Base-by-base conservation (phyloP, 345 rosid genomes). In the Aquilaria sinensis region DNA sequence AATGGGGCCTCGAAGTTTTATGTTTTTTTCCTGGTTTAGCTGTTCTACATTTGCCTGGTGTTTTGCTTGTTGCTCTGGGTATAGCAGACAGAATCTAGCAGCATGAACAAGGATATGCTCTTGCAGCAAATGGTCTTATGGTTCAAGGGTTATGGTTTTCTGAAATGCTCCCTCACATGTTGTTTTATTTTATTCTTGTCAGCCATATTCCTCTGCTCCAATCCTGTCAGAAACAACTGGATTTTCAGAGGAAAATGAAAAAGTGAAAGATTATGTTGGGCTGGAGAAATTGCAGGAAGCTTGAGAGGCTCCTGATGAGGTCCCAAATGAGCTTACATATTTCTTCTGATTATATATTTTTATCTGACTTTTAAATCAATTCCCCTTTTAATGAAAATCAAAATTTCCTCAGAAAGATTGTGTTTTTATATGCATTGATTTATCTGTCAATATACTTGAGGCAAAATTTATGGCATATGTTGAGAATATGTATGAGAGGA, bases 11-110 rank as follows among this genome's bases (percentile, higher is more conserved):
- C 23, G 23, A 23, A 23, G 0, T 23, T 23, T 43, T 53, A 58
- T 49, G 16, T 45, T 34, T 60, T 61, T 67, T 66, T 49, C 30
- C 7, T 32, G 10, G 56, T 33, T 29, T 13, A 47, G 13, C 4
- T 47, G 12, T n/a, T 49, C 29, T 51, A 51, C 51, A 60, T 66
- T 58, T 32, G 60, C 16, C 50, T 49, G 50, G 12, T 54, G 48
- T 43, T 30, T 14, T 67, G 51, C 53, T 65, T 59, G 16, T 29
- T 74, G 72, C 33, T 60, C 45, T 45, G 8, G 67, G 68, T 63
- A 57, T 71, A 74, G 83, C 76, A 70, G 76, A 71, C 76, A 79
- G 70, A 71, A 79, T 71, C 80, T 69, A 68, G 69, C 78, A 73
- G 11, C 62, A 47, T 67, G 12, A 63, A 56, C 45, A 37, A n/a